Evolutionary conservation across 805 yeast genomes (phyloP).

Genomic region (Helenozyma rhizophorensis): DNA sequence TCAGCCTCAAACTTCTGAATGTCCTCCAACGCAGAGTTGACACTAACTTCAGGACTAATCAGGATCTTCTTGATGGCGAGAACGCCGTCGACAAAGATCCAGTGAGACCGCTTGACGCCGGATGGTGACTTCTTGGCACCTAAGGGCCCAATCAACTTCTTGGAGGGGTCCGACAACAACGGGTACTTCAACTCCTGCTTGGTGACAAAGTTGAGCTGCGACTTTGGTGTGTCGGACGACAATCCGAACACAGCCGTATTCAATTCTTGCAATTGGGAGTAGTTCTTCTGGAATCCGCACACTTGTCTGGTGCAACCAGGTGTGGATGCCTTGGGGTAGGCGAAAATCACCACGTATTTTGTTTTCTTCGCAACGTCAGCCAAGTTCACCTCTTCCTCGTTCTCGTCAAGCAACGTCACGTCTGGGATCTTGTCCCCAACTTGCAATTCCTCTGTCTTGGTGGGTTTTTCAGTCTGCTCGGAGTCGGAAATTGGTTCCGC

Average conservation of each 20-base stretch:
- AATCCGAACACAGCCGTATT: constrained; percentile 70
- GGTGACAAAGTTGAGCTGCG: constrained; percentile 71
- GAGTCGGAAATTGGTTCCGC: neutral
- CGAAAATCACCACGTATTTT: constrained; percentile 41
- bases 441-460: constrained; percentile 23
- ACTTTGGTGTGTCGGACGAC: constrained; percentile 73
- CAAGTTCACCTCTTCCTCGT: constrained; percentile 48
- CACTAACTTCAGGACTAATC: constrained; percentile 50
- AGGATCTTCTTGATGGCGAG: constrained; percentile 50
- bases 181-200: constrained; percentile 73
- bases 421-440: constrained; percentile 69
- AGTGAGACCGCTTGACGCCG: constrained; percentile 86
- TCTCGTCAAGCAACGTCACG: constrained; percentile 60
- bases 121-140: constrained; percentile 81
- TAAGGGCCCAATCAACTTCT: constrained; percentile 60
- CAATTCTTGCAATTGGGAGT: constrained; percentile 43
- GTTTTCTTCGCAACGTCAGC: constrained; percentile 25
- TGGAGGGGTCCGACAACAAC: constrained; percentile 71
- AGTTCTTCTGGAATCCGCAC: constrained; percentile 75
- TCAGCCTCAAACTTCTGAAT: constrained; percentile 43
- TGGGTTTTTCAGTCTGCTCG: neutral
- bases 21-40: constrained; percentile 54
- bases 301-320: constrained; percentile 98
- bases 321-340: constrained; percentile 90
- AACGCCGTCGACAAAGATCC: constrained; percentile 80